phyloP scores from a whole-genome alignment of 2,329 filamentous ascomycete genomes.

The Pochonia chlamydosporia region DNA sequence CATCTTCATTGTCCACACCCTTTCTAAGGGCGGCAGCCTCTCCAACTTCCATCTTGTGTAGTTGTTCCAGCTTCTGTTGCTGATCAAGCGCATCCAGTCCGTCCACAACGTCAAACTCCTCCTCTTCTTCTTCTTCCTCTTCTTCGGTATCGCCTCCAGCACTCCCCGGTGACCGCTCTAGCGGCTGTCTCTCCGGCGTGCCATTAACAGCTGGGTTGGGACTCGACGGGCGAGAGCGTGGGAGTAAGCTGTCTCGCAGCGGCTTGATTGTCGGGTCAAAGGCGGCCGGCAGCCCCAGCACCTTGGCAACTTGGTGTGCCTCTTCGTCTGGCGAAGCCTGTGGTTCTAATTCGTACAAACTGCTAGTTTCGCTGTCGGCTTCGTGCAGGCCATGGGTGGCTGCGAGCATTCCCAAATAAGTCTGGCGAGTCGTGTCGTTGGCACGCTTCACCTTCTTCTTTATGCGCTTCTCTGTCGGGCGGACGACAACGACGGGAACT shows the following conservation, averaged over 20 bases:
- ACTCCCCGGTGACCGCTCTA: constrained; percentile 24
- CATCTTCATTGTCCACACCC: constrained; percentile 31
- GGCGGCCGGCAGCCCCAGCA: constrained; percentile 54
- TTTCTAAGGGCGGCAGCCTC: constrained; percentile 47
- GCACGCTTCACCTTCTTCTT: constrained; percentile 86
- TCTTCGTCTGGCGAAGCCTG: constrained; percentile 55
- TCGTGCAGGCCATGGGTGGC: constrained; percentile 53
- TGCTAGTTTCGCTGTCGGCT: constrained; percentile 48
- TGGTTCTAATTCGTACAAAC: constrained; percentile 48
- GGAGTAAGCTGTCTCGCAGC: constrained; percentile 28
- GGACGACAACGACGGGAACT: constrained; percentile 86
- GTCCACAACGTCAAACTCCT: constrained; percentile 39
- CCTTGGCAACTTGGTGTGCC: constrained; percentile 58
- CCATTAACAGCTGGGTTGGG: constrained; percentile 12
- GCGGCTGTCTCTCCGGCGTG: constrained; percentile 13
- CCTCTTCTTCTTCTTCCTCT: constrained; percentile 32
- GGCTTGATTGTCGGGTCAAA: constrained; percentile 62
- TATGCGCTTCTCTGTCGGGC: constrained; percentile 78
- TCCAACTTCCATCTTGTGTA: constrained; percentile 55
- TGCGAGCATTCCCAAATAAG: constrained; percentile 72
- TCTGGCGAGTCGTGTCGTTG: constrained; percentile 68
- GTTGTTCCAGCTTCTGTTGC: constrained; percentile 43
- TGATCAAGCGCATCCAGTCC: constrained; percentile 38
- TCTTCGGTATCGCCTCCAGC: constrained; percentile 34
- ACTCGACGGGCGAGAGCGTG: constrained; percentile 15